phyloP scores from a whole-genome alignment of 2,329 filamentous ascomycete species.

The Tolypocladium album region DNA sequence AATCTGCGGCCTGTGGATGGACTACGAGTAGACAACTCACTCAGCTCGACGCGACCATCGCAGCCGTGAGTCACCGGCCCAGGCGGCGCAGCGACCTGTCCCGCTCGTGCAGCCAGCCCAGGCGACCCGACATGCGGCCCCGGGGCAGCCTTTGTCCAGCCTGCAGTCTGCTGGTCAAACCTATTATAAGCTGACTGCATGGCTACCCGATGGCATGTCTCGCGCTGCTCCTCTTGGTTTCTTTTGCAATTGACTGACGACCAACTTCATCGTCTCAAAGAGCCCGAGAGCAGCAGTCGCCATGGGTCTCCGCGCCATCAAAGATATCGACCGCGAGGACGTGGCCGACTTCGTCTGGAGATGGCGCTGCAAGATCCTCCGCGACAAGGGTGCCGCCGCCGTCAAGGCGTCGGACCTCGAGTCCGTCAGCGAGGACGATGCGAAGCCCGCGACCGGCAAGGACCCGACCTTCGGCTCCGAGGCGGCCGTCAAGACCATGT shows the following conservation, averaged over 20 bases:
- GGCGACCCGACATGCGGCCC: not conserved
- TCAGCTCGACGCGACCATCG: too few relatives aligned
- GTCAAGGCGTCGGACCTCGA: constrained; percentile 4
- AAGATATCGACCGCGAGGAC: constrained; percentile 8
- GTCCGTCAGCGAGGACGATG: not conserved
- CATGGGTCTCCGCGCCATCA: constrained; percentile 6
- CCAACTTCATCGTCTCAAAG: not conserved
- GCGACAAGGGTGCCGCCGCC: constrained; percentile 8
- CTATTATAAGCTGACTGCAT: not conserved
- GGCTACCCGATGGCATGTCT: not conserved
- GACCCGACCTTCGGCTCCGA: constrained; percentile 18
- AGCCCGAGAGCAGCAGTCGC: not conserved
- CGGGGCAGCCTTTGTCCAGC: not conserved
- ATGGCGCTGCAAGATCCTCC: constrained; percentile 19
- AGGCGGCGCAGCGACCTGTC: not conserved
- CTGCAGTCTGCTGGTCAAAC: not conserved
- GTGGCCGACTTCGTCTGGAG: constrained; percentile 19
- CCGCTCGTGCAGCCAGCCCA: not conserved
- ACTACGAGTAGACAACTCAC: not conserved
- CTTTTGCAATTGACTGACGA: not conserved
- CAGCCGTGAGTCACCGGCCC: not conserved
- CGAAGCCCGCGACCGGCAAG: constrained; percentile 5
- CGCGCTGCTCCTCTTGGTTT: not conserved
- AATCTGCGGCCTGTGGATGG: too few relatives aligned
- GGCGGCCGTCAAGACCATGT: constrained; percentile 25